These are phyloP conservation scores for Apiotrichum gamsii DNA, from an alignment of 1,284 basidiomycete genomes.

Conservation along the genomic window DNA sequence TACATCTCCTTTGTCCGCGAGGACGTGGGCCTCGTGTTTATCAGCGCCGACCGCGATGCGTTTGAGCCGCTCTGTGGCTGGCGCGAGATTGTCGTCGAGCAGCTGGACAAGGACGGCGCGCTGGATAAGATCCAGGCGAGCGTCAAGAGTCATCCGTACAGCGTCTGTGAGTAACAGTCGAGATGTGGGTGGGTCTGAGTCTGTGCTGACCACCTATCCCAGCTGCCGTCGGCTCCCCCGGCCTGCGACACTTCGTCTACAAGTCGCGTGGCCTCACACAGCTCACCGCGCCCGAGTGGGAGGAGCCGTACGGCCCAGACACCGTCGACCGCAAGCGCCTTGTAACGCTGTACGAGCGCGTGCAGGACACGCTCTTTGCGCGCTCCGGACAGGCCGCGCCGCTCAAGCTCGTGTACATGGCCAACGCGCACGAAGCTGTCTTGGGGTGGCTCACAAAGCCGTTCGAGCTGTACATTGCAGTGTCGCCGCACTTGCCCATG, in stretches of 20 bases:
- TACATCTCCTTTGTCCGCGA: conserved; percentile 68
- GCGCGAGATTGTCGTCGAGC: conserved; percentile 63
- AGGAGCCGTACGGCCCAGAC: conserved; percentile 66
- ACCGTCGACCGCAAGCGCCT: conserved; percentile 48
- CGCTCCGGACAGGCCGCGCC: conserved; percentile 66
- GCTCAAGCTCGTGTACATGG: conserved; percentile 74
- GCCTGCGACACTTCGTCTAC: conserved; percentile 88
- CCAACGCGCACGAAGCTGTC: conserved; percentile 76
- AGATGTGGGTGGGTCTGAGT: neutral
- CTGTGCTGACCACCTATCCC: neutral
- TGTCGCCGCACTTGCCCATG: conserved; percentile 79
- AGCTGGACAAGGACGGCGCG: conserved; percentile 57
- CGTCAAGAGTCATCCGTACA: conserved; percentile 36
- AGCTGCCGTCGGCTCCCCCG: conserved; percentile 70
- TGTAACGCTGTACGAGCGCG: conserved; percentile 71
- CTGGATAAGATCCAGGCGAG: conserved; percentile 46
- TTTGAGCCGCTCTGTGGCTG: conserved; percentile 55
- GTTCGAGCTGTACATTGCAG: conserved; percentile 82
- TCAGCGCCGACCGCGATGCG: conserved; percentile 48
- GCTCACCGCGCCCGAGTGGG: conserved; percentile 72
- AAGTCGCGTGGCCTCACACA: conserved; percentile 84
- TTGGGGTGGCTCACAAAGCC: conserved; percentile 77
- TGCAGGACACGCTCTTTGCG: conserved; percentile 79
- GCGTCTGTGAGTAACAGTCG: conserved; percentile 36
- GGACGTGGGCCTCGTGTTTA: conserved; percentile 48